A percentile compares a stretch with the other conserved stretches of the same genome.
Conservation (phyloP, 805 yeast species). For the Suhomyces prunicola region DNA sequence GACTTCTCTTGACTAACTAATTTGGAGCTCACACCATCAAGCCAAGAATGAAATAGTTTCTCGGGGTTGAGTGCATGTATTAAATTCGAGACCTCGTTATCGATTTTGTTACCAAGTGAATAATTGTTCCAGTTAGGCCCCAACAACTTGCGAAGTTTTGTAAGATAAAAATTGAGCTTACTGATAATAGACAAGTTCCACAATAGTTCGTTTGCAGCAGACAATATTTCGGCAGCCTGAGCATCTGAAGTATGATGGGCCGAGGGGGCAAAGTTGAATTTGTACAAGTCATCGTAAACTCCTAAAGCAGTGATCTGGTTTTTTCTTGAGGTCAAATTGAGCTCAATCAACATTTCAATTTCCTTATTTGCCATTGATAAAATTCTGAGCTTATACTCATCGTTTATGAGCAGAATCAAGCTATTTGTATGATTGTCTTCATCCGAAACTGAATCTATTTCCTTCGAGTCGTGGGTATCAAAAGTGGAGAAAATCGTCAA, state of each 20-base stretch:
- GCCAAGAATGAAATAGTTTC: conserved; percentile 49
- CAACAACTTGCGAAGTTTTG: conserved; percentile 20
- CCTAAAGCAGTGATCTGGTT: neutral
- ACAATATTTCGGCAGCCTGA: neutral
- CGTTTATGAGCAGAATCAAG: conserved; percentile 29
- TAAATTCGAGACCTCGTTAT: conserved; percentile 46
- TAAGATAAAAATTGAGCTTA: conserved; percentile 23
- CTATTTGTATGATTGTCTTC: conserved; percentile 8
- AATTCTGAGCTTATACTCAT: conserved; percentile 32
- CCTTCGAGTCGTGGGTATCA: conserved; percentile 6
- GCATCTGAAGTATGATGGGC: neutral
- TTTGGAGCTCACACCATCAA: conserved; percentile 11
- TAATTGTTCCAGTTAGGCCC: conserved; percentile 39
- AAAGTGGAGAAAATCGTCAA: conserved; percentile 23
- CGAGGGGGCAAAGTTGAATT: neutral
- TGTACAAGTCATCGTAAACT: neutral
- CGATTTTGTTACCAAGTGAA: conserved; percentile 56
- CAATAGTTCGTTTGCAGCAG: conserved; percentile 1
- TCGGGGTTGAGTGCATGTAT: conserved; percentile 45
- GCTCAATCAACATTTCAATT: conserved; percentile 15
- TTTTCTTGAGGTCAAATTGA: conserved; percentile 3
- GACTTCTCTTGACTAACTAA: conserved; percentile 5
- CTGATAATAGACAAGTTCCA: conserved; percentile 12
- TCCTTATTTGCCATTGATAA: conserved; percentile 29
- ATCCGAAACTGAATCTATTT: conserved; percentile 5